Base-by-base conservation (phyloP, 345 rosid genomes). In the Eucalyptus tenuipes region DNA sequence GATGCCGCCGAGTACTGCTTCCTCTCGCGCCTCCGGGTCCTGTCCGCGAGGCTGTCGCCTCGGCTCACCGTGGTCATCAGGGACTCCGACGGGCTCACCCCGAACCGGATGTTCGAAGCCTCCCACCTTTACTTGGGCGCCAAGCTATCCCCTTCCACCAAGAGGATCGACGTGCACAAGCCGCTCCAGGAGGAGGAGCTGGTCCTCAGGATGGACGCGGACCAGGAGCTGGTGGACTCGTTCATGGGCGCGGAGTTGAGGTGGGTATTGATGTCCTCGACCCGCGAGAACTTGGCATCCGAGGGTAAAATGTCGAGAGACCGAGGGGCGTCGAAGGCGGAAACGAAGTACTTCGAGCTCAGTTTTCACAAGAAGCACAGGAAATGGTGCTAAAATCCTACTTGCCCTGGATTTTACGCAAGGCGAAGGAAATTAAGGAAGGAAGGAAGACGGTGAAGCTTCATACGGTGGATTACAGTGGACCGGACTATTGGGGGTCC, bases 401-500 rank as follows among this genome's bases (percentile, higher is more conserved):
- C 88, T 52, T 93, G 80, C 94, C 95, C 17, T 89, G 87, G 85
- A 57, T 94, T 87, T 90, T 94, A 7, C 48, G 75, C 61, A 85
- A 88, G 42, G 91, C 91, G 2, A 89, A 89, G 50, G 90, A 87
- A 45, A 89, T 91, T 3, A 88, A 85, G 55, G 94, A 93, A 18
- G 90, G 87, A 66, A 94, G 91, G 13, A 93, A 89, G 93, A 87
- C 86, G 5, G 48, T 92, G 88, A 92, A 94, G 91, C 91, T 90
- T 48, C 93, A 93, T 5, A 91, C 95, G 2, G 66, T 94, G 50
- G 95, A 92, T 64, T 93, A 92, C 37, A 88, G 86, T 49, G 95
- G 94, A 7, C 90, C 91, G 13, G 93, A 92, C 79, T 92, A 90
- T 33, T 94, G 94, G 94, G 92, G 95, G 15, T 91, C 92, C 2